phyloP scores from a whole-genome alignment of 805 yeast genomes.

The Debaryomyces tyrocola region DNA sequence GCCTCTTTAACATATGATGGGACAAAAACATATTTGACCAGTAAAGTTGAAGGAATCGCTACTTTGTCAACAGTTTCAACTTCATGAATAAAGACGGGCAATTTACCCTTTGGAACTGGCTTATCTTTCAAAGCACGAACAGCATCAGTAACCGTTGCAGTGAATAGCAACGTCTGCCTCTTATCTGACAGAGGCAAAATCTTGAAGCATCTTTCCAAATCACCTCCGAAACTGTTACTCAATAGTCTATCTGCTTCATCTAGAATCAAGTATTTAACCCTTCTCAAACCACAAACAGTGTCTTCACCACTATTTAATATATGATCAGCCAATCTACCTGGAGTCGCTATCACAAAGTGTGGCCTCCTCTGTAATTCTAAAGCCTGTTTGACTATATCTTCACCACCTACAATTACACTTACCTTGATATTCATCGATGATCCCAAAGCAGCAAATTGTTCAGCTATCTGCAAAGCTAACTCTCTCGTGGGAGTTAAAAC shows the following conservation, averaged over 20 bases:
- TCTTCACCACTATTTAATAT: conserved; percentile 86
- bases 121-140: conserved; percentile 76
- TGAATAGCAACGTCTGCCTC: conserved; percentile 87
- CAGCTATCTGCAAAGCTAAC: conserved; percentile 94
- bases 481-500: conserved; percentile 92
- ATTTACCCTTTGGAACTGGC: conserved; percentile 53
- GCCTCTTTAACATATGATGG: conserved; percentile 93
- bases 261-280: conserved; percentile 78
- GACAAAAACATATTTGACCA: conserved; percentile 65
- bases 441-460: conserved; percentile 92
- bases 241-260: conserved; percentile 96
- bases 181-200: conserved; percentile 67
- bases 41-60: conserved; percentile 75
- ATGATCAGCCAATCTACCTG: conserved; percentile 94
- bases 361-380: conserved; percentile 79
- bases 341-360: conserved; percentile 94
- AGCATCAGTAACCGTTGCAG: conserved; percentile 94
- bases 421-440: conserved; percentile 82
- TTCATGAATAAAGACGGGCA: conserved; percentile 69
- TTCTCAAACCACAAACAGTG: conserved; percentile 71
- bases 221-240: conserved; percentile 79
- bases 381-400: conserved; percentile 87
- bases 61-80: conserved; percentile 71
- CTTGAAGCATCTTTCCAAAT: conserved; percentile 69
- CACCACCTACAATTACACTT: conserved; percentile 92